These are phyloP conservation scores for Fusarium keratoplasticum DNA, from an alignment of 2,329 filamentous ascomycete genomes.

Conservation along the genomic window DNA sequence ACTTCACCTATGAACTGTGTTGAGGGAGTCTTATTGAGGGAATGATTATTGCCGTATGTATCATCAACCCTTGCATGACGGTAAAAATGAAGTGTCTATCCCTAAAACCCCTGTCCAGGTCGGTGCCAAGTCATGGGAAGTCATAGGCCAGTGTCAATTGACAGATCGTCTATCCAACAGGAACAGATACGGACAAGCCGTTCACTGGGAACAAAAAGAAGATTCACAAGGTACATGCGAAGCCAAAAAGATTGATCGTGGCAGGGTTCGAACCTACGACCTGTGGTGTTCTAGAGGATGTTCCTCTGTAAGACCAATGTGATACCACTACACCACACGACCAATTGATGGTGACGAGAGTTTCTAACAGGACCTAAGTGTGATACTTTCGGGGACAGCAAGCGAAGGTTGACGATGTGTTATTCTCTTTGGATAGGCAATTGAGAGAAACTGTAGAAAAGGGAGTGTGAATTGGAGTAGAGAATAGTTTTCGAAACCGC, in stretches of 20 bases:
- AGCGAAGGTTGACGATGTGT: too few species aligned
- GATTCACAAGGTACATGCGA: background rate
- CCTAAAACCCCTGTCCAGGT: background rate
- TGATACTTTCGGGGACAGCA: background rate
- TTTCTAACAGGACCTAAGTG: background rate
- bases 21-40: background rate
- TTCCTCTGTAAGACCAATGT: slow-evolving; percentile 28
- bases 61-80: background rate
- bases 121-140: background rate
- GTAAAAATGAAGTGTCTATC: background rate
- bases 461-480: background rate
- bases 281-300: slow-evolving; percentile 17
- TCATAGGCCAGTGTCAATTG: background rate
- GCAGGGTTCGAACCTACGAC: slow-evolving; percentile 44
- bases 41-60: background rate
- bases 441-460: background rate
- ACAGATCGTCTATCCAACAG: background rate
- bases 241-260: slow-evolving; percentile 9
- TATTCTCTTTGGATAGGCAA: background rate
- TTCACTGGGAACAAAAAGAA: background rate
- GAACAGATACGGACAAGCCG: background rate
- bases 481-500: fast-evolving
- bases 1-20: background rate
- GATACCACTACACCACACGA: slow-evolving; percentile 33
- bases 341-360: background rate